Evolutionary conservation across 257 asterid genomes (phyloP).

Genomic region (Solanum tarapatanum): DNA sequence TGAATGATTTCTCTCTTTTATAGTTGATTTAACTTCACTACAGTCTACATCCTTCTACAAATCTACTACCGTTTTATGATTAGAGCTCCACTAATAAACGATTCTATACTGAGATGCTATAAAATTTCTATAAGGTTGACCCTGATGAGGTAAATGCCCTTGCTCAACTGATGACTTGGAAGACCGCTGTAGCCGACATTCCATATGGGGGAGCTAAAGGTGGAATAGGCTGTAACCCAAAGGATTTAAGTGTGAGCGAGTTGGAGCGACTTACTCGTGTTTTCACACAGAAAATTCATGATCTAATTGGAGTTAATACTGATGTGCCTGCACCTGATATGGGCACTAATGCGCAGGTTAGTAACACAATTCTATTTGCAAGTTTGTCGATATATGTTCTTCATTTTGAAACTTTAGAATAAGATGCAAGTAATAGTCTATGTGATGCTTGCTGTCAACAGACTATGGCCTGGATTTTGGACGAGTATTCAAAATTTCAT

Average conservation of each 20-base stretch:
- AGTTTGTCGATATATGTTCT: neutral
- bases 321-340: conserved; percentile 99
- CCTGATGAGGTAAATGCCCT: conserved; percentile 97
- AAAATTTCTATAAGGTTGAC: conserved; percentile 46
- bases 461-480: conserved; percentile 65
- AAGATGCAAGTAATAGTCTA: neutral
- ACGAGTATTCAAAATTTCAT: conserved; percentile 91
- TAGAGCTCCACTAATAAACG: neutral
- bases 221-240: conserved; percentile 82
- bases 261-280: conserved; percentile 94
- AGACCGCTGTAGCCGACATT: conserved; percentile 88
- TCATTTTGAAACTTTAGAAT: neutral
- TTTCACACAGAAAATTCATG: conserved; percentile 92
- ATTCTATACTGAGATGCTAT: conserved; percentile 9
- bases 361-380: neutral
- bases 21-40: neutral
- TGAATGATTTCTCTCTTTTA: neutral
- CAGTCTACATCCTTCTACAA: neutral
- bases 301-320: conserved; percentile 77
- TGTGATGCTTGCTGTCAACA: conserved; percentile 18
- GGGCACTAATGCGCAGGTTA: conserved; percentile 88
- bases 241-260: conserved; percentile 64
- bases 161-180: conserved; percentile 99
- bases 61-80: neutral
- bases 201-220: conserved; percentile 99